Evolutionary conservation across 2,329 filamentous ascomycete species (phyloP).

Genomic region (Coniochaeta hoffmannii): DNA sequence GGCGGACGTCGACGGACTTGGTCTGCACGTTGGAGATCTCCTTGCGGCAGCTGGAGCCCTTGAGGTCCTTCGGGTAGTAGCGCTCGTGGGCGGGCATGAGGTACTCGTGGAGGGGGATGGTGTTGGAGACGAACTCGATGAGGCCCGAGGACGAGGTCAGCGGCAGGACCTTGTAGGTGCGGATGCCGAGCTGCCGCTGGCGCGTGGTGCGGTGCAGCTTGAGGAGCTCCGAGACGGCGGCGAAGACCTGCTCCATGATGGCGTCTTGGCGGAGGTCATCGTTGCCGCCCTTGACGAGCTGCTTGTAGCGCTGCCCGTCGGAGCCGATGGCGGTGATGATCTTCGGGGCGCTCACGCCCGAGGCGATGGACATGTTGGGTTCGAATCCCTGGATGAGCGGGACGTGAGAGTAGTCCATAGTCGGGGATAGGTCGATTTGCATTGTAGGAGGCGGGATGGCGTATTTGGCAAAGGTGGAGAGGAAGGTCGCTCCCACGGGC

Average conservation of each 20-base stretch:
- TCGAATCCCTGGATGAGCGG: slow-evolving; percentile 69
- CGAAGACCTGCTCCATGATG: slow-evolving; percentile 99
- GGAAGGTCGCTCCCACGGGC: slow-evolving; percentile 52
- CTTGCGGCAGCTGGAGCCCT: slow-evolving; percentile 67
- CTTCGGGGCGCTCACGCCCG: slow-evolving; percentile 87
- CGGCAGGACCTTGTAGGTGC: slow-evolving; percentile 95
- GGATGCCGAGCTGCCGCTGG: slow-evolving; percentile 80
- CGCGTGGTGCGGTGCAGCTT: slow-evolving; percentile 80
- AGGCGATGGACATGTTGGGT: slow-evolving; percentile 74
- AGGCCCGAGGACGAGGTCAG: slow-evolving; percentile 78
- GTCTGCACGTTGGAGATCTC: slow-evolving; percentile 68
- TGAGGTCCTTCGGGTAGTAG: slow-evolving; percentile 81
- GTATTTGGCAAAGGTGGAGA: slow-evolving; percentile 54
- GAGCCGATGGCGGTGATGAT: slow-evolving; percentile 76
- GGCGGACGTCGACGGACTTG: slow-evolving; percentile 60
- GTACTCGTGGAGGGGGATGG: slow-evolving; percentile 85
- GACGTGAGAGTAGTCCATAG: slow-evolving; percentile 68
- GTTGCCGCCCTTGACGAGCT: slow-evolving; percentile 90
- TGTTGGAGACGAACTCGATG: slow-evolving; percentile 95
- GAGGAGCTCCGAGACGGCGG: slow-evolving; percentile 84
- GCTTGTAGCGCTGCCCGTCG: slow-evolving; percentile 75
- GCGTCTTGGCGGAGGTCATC: slow-evolving; percentile 96
- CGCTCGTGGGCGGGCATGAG: slow-evolving; percentile 82
- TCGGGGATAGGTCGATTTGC: slow-evolving; percentile 66
- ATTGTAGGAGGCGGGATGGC: slow-evolving; percentile 84